Conservation (phyloP, 1,284 basidiomycete species). For the Microbotryomycetes sp. region DNA sequence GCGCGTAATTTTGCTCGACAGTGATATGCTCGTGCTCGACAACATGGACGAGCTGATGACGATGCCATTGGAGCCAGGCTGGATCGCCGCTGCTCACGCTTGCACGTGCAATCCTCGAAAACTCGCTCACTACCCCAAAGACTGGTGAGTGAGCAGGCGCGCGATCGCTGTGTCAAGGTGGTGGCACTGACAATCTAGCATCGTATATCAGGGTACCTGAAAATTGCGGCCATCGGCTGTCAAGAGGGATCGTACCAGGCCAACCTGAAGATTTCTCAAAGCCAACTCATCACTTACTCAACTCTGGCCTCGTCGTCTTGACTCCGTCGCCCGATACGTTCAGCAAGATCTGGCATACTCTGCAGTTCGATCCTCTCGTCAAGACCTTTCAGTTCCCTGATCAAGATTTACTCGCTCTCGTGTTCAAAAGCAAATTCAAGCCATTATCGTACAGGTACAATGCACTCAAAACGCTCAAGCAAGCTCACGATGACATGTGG, state of each 20-base stretch:
- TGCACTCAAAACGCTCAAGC: constrained; percentile 68
- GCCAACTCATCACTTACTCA: constrained; percentile 68
- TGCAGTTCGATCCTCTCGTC: constrained; percentile 63
- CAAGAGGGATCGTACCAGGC: constrained; percentile 46
- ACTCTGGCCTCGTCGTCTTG: constrained; percentile 81
- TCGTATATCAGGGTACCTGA: constrained; percentile 64
- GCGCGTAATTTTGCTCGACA: constrained; percentile 77
- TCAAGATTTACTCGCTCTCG: constrained; percentile 79
- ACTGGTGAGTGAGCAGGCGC: constrained; percentile 60
- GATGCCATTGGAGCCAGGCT: constrained; percentile 51
- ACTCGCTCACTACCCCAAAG: constrained; percentile 72
- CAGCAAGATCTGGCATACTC: constrained; percentile 52
- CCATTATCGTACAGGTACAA: constrained; percentile 58
- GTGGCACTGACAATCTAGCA: too few relatives aligned
- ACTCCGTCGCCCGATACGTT: constrained; percentile 59
- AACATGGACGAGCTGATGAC: constrained; percentile 92
- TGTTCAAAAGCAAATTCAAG: constrained; percentile 59
- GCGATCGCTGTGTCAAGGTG: background rate
- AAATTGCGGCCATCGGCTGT: constrained; percentile 70
- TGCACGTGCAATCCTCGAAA: constrained; percentile 90
- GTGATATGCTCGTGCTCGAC: constrained; percentile 78
- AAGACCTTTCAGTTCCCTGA: constrained; percentile 75
- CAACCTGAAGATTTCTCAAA: constrained; percentile 50
- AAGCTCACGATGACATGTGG: constrained; percentile 66
- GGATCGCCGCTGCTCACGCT: constrained; percentile 76